Conservation (phyloP, 2,329 filamentous ascomycete genomes). For the Pseudofabraea citricarpa region DNA sequence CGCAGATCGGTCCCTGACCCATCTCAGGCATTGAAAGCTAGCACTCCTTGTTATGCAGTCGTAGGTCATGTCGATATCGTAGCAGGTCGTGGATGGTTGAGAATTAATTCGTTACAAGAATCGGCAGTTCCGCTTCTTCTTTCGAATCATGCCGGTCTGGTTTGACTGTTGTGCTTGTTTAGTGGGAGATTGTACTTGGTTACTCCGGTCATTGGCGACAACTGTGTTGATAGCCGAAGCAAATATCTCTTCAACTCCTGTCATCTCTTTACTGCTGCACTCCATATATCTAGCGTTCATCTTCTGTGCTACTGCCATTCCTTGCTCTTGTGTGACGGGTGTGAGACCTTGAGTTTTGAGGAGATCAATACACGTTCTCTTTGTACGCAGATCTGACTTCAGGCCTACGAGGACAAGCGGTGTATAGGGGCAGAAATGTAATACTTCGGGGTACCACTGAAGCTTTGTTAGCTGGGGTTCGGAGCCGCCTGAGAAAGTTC, state of each 20-base stretch:
- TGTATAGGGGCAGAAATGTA: constrained; percentile 97
- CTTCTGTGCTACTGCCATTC: constrained; percentile 78
- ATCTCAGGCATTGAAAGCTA: constrained; percentile 14
- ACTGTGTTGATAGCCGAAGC: constrained; percentile 86
- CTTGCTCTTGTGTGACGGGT: constrained; percentile 88
- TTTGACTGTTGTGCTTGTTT: constrained; percentile 21
- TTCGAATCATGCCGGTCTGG: constrained; percentile 51
- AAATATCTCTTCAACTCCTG: constrained; percentile 94
- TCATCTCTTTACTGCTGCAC: constrained; percentile 97
- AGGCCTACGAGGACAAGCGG: constrained; percentile 93
- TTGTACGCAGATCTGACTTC: constrained; percentile 93
- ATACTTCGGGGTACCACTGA: constrained; percentile 98
- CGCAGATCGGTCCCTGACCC: constrained; percentile 13
- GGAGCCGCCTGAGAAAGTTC: background rate
- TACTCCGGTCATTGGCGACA: constrained; percentile 72
- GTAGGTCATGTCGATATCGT: constrained; percentile 26
- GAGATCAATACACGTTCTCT: constrained; percentile 96
- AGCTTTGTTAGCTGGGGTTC: constrained; percentile 3
- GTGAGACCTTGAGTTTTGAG: constrained; percentile 97
- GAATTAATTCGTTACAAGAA: constrained; percentile 51
- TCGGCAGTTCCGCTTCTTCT: constrained; percentile 81
- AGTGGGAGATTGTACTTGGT: constrained; percentile 25
- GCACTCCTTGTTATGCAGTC: constrained; percentile 25
- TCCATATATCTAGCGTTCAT: constrained; percentile 97
- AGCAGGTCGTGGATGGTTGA: constrained; percentile 14